Percentiles rank a stretch among this genome's conserved stretches.
These are phyloP conservation scores for Candida namnaoensis DNA, from an alignment of 805 yeast genomes.

Conservation along the genomic window DNA sequence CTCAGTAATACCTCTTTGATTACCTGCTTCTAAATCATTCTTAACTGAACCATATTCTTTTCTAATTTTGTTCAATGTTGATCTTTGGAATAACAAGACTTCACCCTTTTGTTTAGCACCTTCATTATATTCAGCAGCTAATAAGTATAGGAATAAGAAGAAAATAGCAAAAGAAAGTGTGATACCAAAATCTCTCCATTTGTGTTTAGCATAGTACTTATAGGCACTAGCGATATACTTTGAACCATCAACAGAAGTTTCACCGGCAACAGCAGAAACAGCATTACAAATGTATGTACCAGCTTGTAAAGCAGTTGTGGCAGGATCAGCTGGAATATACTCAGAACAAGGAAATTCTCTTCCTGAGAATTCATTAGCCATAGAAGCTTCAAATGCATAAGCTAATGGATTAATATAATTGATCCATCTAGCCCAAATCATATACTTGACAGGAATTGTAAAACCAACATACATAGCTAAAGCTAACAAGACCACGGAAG, in stretches of 20 bases:
- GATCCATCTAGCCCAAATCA: conserved; percentile 62
- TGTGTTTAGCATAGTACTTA: conserved; percentile 33
- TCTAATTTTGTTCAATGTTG: conserved; percentile 36
- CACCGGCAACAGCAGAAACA: conserved; percentile 50
- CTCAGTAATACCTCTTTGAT: conserved; percentile 13
- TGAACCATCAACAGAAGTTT: conserved; percentile 40
- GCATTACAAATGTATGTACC: conserved; percentile 41
- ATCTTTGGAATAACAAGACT: conserved; percentile 47
- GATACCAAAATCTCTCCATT: conserved; percentile 65
- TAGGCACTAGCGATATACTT: conserved; percentile 35
- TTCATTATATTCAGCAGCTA: conserved; percentile 46
- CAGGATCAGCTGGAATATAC: conserved; percentile 36
- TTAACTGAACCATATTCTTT: conserved; percentile 25
- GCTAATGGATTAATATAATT: conserved; percentile 51
- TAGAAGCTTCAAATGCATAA: conserved; percentile 47
- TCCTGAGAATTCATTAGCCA: conserved; percentile 49
- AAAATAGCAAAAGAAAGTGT: conserved; percentile 43
- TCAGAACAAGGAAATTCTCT: conserved; percentile 34
- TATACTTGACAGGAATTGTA: conserved; percentile 44
- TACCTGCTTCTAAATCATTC: conserved; percentile 17
- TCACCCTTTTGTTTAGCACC: conserved; percentile 70
- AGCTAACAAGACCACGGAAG: conserved; percentile 39
- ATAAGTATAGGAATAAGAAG: conserved; percentile 45
- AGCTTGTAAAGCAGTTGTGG: conserved; percentile 13
- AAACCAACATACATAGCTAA: conserved; percentile 48